Evolutionary conservation across 2,329 filamentous ascomycete genomes (phyloP).

Genomic region (Thelonectria discophora): DNA sequence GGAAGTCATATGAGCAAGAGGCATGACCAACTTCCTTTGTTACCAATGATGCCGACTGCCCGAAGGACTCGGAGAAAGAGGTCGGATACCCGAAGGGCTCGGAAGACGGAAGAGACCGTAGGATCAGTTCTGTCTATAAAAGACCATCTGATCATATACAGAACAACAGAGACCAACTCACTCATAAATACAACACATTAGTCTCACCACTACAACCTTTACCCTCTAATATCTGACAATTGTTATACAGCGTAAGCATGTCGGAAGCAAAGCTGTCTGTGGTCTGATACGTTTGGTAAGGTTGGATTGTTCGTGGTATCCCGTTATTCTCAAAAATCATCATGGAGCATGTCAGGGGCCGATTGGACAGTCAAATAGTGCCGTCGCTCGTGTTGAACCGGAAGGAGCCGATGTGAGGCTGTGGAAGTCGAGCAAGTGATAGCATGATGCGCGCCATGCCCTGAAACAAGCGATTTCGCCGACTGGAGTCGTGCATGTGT

Average conservation of each 20-base stretch:
- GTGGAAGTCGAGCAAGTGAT: constrained; percentile 30
- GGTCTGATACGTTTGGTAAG: background rate
- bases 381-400: constrained; percentile 35
- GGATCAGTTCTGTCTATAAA: too few species aligned
- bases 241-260: constrained; percentile 18
- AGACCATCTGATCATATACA: too few species aligned
- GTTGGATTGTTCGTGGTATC: constrained; percentile 44
- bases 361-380: constrained; percentile 45
- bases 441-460: constrained; percentile 37
- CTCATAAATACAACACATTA: too few species aligned
- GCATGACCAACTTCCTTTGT: too few species aligned
- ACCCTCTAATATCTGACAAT: too few species aligned
- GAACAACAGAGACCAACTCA: too few species aligned
- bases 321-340: constrained; percentile 44
- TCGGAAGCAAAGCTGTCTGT: background rate
- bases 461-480: constrained; percentile 27
- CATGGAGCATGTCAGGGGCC: constrained; percentile 29
- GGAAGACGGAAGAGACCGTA: too few species aligned
- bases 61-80: too few species aligned
- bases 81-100: too few species aligned
- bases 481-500: constrained; percentile 17
- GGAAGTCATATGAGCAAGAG: too few species aligned
- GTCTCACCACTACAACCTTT: too few species aligned
- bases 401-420: constrained; percentile 36
- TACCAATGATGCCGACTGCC: too few species aligned